A percentile compares a stretch with the other conserved stretches of the same genome.
Evolutionary conservation across 1,284 basidiomycete species (phyloP).

Genomic region (Melampsora larici-populina): DNA sequence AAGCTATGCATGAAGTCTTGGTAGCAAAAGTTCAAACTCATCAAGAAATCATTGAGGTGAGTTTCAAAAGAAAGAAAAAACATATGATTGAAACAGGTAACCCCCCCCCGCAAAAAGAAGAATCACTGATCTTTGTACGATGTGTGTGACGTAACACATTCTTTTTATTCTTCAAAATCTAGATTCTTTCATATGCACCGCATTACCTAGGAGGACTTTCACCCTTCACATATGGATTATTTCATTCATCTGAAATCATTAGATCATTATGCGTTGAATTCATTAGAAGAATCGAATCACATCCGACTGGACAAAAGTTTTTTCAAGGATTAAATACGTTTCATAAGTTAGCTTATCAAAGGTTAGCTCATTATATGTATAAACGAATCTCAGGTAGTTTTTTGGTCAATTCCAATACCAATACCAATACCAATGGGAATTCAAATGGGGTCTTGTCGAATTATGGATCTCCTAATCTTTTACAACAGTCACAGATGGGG

Average conservation of each 20-base stretch:
- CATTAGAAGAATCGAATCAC: conserved; percentile 70
- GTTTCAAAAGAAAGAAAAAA: no score
- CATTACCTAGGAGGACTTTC: conserved; percentile 77
- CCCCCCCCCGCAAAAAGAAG: no score
- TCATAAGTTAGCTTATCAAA: conserved; percentile 68
- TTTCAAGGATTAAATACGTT: conserved; percentile 83
- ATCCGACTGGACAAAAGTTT: conserved; percentile 76
- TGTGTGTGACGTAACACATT: no score
- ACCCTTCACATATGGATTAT: conserved; percentile 80
- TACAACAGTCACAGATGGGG: conserved; percentile 46
- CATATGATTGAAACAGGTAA: no score
- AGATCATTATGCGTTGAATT: conserved; percentile 77
- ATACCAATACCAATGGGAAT: no score
- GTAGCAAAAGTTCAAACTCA: conserved; percentile 69
- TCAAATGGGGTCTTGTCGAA: no score
- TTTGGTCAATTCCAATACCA: no score
- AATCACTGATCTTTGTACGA: neutral
- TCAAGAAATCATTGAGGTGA: conserved; percentile 83
- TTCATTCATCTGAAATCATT: conserved; percentile 74
- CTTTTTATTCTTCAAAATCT: conserved; percentile 15
- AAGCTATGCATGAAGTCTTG: conserved; percentile 71
- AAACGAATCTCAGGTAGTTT: neutral
- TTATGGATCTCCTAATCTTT: conserved; percentile 42
- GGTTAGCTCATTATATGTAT: conserved; percentile 48
- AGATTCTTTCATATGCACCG: conserved; percentile 76